A percentile compares a stretch with the other conserved stretches of the same genome.
phyloP scores from a whole-genome alignment of 2,329 filamentous ascomycete species.

The Curvularia spicifera region DNA sequence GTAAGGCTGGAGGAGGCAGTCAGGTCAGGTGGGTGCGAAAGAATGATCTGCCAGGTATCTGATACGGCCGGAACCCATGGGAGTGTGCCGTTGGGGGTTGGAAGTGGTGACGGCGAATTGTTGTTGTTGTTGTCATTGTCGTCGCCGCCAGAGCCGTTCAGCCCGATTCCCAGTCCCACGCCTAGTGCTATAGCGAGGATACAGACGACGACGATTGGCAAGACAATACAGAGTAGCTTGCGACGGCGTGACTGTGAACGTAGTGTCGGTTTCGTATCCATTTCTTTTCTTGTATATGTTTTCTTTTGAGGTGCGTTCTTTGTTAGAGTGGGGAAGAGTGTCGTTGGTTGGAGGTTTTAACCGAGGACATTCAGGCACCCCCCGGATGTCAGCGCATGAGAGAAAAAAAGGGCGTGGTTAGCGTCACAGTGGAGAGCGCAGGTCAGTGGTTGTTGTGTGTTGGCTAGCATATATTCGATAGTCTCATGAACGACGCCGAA shows the following conservation, averaged over 20 bases:
- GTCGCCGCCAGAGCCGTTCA: slow-evolving; percentile 47
- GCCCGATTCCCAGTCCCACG: slow-evolving; percentile 64
- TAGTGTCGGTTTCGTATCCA: slow-evolving; percentile 19
- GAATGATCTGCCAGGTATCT: slow-evolving; percentile 67
- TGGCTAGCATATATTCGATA: neutral
- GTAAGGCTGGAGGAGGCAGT: slow-evolving; percentile 47
- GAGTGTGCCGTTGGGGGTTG: slow-evolving; percentile 34
- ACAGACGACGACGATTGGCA: slow-evolving; percentile 44
- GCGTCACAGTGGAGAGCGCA: neutral
- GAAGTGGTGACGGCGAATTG: slow-evolving; percentile 32
- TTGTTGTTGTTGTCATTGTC: slow-evolving; percentile 31
- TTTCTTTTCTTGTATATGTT: slow-evolving; percentile 4
- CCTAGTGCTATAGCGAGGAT: slow-evolving; percentile 59
- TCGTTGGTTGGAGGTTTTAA: neutral
- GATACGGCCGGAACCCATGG: slow-evolving; percentile 62
- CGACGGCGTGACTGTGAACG: slow-evolving; percentile 29
- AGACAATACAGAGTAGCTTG: slow-evolving; percentile 34
- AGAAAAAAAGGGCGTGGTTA: neutral
- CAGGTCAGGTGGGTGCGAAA: slow-evolving; percentile 48
- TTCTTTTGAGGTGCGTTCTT: neutral
- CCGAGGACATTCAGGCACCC: neutral
- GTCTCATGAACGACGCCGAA: neutral
- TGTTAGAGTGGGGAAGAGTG: neutral
- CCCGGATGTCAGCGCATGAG: neutral
- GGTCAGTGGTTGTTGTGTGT: neutral